Conservation (phyloP, 352 stramenopile genomes). For the Hyaloperonospora arabidopsidis region DNA sequence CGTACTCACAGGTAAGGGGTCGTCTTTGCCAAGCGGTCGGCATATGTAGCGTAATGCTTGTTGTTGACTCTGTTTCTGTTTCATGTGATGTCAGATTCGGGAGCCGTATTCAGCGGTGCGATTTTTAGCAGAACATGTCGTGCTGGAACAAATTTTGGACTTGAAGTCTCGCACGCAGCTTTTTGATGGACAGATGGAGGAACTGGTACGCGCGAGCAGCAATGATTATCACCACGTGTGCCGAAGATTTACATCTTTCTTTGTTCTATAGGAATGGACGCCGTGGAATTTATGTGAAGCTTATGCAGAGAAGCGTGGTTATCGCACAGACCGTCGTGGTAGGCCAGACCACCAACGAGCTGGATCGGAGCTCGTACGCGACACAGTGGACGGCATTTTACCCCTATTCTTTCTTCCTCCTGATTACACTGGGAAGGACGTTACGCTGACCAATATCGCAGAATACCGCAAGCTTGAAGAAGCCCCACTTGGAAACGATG, state of each 20-base stretch:
- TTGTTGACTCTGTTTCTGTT: constrained; percentile 4
- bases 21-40: not conserved
- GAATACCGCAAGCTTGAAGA: constrained; percentile 28
- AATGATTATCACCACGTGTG: not conserved
- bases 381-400: constrained; percentile 75
- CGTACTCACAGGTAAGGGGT: constrained; percentile 63
- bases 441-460: constrained; percentile 32
- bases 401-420: constrained; percentile 76
- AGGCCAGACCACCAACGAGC: constrained; percentile 76
- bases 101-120: constrained; percentile 84
- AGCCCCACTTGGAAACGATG: constrained; percentile 9
- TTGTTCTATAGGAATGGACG: constrained; percentile 56
- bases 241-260: not conserved
- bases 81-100: constrained; percentile 48
- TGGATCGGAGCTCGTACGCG: constrained; percentile 69
- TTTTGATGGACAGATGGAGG: constrained; percentile 72
- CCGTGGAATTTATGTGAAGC: constrained; percentile 78
- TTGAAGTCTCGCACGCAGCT: constrained; percentile 62
- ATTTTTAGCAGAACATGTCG: constrained; percentile 73
- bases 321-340: constrained; percentile 68
- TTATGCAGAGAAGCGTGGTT: constrained; percentile 78
- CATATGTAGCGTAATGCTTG: not conserved
- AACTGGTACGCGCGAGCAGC: constrained; percentile 35
- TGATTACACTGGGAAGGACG: constrained; percentile 55
- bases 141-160: constrained; percentile 60